Percentiles rank a stretch among this genome's conserved stretches.
Evolutionary conservation across 352 stramenopile species (phyloP).

Genomic region (Elongisporangium anandrum): DNA sequence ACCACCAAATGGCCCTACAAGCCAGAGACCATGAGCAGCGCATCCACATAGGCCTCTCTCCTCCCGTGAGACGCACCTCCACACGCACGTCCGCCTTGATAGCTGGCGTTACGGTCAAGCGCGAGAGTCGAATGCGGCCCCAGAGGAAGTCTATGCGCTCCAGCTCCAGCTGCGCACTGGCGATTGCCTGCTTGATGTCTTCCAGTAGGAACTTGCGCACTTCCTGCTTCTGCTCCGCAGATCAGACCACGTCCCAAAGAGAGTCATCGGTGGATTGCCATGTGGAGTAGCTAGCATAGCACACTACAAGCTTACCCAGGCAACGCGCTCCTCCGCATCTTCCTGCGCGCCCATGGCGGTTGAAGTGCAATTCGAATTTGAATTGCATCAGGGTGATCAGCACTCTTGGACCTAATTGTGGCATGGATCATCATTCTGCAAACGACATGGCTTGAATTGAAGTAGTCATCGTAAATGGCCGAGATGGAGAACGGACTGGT

Average conservation of each 20-base stretch:
- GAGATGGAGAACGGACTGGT: slow-evolving; percentile 28
- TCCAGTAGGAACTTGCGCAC: slow-evolving; percentile 55
- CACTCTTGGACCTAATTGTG: not conserved
- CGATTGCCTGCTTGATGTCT: slow-evolving; percentile 44
- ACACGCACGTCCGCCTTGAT: slow-evolving; percentile 73
- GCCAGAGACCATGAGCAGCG: not conserved
- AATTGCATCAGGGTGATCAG: not conserved
- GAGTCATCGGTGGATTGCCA: not conserved
- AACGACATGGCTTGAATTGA: not conserved
- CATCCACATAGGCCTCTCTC: slow-evolving; percentile 10
- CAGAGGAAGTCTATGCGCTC: slow-evolving; percentile 83
- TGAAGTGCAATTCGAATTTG: not conserved
- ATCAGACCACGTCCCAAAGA: not conserved
- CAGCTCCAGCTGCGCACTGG: slow-evolving; percentile 53
- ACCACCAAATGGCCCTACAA: slow-evolving; percentile 68
- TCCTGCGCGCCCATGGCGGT: not conserved
- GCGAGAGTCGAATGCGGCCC: slow-evolving; percentile 70
- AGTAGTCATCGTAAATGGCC: not conserved
- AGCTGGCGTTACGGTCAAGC: slow-evolving; percentile 23
- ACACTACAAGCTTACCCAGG: slow-evolving; percentile 25
- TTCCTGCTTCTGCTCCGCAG: slow-evolving; percentile 43
- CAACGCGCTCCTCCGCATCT: slow-evolving; percentile 26
- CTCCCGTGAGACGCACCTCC: slow-evolving; percentile 26
- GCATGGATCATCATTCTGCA: not conserved
- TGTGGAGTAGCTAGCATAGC: not conserved